Base-by-base conservation (phyloP, 805 yeast genomes). In the Starmerella bombicola region DNA sequence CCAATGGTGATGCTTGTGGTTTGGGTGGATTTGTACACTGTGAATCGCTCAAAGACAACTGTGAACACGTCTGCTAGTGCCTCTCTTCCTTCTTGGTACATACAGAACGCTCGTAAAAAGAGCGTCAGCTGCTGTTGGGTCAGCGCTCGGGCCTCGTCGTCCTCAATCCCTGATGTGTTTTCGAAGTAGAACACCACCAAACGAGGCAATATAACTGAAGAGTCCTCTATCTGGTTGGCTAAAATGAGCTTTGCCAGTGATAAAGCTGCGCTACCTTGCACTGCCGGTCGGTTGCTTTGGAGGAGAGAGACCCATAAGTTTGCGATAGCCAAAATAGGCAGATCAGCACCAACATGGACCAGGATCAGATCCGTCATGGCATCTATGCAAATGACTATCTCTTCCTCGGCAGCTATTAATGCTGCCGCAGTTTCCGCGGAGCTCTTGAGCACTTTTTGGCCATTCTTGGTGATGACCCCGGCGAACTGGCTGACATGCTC, bases 191-290 rank as follows among this genome's bases (percentile, higher is more conserved):
- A 70, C 39, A 81, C 59, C 3, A 85, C 61, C 40, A 86, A 65
- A 0, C 80, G 71, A 54, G 80, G 44, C 9, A 60, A 43, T 29
- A 84, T 60, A 42, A 78, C 82, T 15, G 13, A 10, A 42, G 73
- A 77, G 53, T 80, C 85, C 5, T 67, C 70, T 41, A 85, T 68
- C 17, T 81, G 70, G 48, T 80, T 93, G 13, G 88, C 80, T 39
- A 91, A 65, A 51, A 78, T 74, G 37, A 88, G 63, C 61, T 88
- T 86, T 53, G 86, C 81, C 20, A 86, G 63, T 0, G 94, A 93
- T 54, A 83, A 93, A 0, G 88, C 94, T 8, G 88, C 80, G 1
- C 75, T 67, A 0, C 88, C 76, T 56, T 83, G 95, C 16, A 84
- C 68, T 21, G 69, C 71, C 1, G 81, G 81, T 49, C 71, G 63